These are phyloP conservation scores for Clohesyomyces aquaticus DNA, from an alignment of 495 filamentous ascomycete species.

Conservation along the genomic window DNA sequence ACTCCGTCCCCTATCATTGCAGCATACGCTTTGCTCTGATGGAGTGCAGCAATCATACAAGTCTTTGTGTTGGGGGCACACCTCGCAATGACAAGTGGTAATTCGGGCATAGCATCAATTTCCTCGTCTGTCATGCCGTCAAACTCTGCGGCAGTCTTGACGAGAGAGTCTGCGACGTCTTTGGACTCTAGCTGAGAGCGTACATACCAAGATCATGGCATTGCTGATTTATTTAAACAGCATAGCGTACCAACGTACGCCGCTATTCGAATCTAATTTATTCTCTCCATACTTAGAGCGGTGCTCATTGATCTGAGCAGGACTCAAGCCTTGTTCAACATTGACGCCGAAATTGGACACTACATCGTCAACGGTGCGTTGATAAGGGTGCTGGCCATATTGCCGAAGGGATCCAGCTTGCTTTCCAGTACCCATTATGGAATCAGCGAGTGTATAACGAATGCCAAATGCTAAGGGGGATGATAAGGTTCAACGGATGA, in stretches of 20 bases:
- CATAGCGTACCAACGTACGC: constrained; percentile 66
- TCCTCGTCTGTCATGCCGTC: constrained; percentile 62
- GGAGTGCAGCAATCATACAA: constrained; percentile 69
- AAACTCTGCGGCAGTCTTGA: constrained; percentile 68
- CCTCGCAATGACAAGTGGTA: constrained; percentile 68
- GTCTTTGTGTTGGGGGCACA: constrained; percentile 70
- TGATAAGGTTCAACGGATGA: constrained; percentile 19
- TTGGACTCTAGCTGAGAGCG: constrained; percentile 50
- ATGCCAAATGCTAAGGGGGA: constrained; percentile 1
- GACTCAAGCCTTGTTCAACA: constrained; percentile 62
- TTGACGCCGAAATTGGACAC: constrained; percentile 56
- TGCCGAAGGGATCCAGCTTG: constrained; percentile 9
- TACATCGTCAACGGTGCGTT: constrained; percentile 57
- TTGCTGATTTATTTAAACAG: constrained; percentile 67
- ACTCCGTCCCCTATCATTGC: constrained; percentile 74
- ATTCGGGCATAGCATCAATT: constrained; percentile 60
- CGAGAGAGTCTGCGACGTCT: constrained; percentile 57
- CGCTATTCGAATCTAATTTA: constrained; percentile 64
- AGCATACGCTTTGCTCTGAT: constrained; percentile 60
- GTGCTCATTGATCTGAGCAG: constrained; percentile 54
- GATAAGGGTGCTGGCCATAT: constrained; percentile 55
- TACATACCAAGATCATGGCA: constrained; percentile 68
- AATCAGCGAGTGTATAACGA: background rate
- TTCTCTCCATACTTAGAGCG: constrained; percentile 61
- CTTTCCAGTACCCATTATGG: background rate